These are phyloP conservation scores for Acanthamoeba sp. DNA, from an alignment of 208 protist species.

Conservation along the genomic window DNA sequence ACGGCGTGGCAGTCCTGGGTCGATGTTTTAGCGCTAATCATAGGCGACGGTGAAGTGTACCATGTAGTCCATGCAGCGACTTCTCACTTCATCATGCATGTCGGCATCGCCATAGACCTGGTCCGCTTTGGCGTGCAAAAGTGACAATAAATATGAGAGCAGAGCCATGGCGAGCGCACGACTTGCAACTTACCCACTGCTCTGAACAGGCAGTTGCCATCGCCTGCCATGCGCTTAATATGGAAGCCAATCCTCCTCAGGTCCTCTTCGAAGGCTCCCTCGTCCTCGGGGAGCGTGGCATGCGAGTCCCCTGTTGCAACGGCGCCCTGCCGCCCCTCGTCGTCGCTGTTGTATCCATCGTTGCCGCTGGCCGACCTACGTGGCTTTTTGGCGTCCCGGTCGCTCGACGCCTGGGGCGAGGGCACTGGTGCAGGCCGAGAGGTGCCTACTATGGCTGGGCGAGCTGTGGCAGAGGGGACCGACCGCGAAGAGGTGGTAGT, in stretches of 20 bases:
- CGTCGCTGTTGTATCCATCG: conserved; percentile 1
- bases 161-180: not conserved
- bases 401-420: not conserved
- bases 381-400: not conserved
- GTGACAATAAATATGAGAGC: not conserved
- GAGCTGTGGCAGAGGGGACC: not conserved
- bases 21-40: not conserved
- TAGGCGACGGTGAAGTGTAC: not conserved
- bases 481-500: not conserved
- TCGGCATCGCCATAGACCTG: conserved; percentile 86
- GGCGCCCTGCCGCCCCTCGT: not conserved
- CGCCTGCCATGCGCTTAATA: conserved; percentile 66
- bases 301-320: not conserved
- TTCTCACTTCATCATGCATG: conserved; percentile 82
- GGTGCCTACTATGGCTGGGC: not conserved
- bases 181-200: conserved; percentile 73
- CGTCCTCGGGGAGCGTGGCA: conserved; percentile 26
- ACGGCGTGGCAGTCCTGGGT: not conserved
- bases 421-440: not conserved
- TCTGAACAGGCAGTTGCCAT: conserved; percentile 87
- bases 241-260: not conserved
- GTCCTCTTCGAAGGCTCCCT: conserved; percentile 26
- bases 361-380: not conserved
- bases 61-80: conserved; percentile 84
- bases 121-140: conserved; percentile 73